Evolutionary conservation across 768 basidiomycete species (phyloP).

Genomic region (Lactarius hatsudake): DNA sequence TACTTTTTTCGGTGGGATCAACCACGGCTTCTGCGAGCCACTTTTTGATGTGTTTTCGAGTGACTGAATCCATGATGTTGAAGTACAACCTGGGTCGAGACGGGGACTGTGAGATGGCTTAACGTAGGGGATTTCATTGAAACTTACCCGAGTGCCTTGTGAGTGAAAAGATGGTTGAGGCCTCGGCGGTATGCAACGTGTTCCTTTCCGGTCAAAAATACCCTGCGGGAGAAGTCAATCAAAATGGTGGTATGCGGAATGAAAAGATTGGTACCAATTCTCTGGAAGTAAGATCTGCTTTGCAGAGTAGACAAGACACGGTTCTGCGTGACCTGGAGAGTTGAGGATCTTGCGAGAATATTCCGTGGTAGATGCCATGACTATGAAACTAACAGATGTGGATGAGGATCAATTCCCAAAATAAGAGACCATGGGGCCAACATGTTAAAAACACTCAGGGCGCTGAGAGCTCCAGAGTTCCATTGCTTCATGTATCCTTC

Average conservation of each 20-base stretch:
- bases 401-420: constrained; percentile 17
- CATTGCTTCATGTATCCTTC: constrained; percentile 91
- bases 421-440: constrained; percentile 31
- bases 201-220: constrained; percentile 92
- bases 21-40: constrained; percentile 66
- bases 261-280: constrained; percentile 63
- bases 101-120: not conserved
- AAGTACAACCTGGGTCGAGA: constrained; percentile 67
- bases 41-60: constrained; percentile 66
- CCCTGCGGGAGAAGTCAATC: constrained; percentile 50
- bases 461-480: constrained; percentile 85
- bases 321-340: constrained; percentile 88
- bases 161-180: constrained; percentile 89
- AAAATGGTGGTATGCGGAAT: not conserved
- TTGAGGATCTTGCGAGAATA: constrained; percentile 94
- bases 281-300: constrained; percentile 81
- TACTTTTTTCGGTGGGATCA: constrained; percentile 49
- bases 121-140: not conserved
- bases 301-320: constrained; percentile 89
- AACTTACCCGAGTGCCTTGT: constrained; percentile 82
- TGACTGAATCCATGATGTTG: constrained; percentile 75
- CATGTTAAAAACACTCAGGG: constrained; percentile 98
- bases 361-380: constrained; percentile 94
- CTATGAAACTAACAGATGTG: constrained; percentile 79
- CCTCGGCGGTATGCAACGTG: constrained; percentile 94